Percentiles rank a stretch among this genome's conserved stretches.
Evolutionary conservation across 768 basidiomycete genomes (phyloP).

Genomic region (Russula vinacea): DNA sequence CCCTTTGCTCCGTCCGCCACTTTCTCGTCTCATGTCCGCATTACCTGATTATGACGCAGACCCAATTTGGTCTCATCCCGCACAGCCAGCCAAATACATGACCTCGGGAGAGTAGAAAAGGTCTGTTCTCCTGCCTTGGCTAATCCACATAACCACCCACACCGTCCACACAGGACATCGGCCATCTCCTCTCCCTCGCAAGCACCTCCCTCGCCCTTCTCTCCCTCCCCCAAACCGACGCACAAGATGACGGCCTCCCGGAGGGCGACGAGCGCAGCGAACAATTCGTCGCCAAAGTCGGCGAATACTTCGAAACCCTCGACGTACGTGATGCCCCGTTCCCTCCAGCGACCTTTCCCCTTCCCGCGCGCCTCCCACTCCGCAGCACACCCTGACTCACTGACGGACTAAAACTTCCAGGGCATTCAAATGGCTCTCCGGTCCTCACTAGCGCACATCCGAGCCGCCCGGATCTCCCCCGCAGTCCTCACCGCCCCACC

Average conservation of each 20-base stretch:
- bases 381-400: no score
- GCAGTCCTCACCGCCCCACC: constrained; percentile 84
- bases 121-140: constrained; percentile 37
- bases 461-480: constrained; percentile 77
- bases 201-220: constrained; percentile 76
- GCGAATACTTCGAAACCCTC: constrained; percentile 80
- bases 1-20: background rate
- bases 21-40: no score
- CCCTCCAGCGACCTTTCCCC: no score
- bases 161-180: constrained; percentile 57
- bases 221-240: constrained; percentile 80
- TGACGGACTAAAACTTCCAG: constrained; percentile 38
- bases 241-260: constrained; percentile 60
- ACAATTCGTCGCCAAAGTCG: constrained; percentile 79
- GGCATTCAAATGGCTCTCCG: constrained; percentile 74
- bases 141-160: background rate
- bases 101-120: constrained; percentile 78
- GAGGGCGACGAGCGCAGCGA: constrained; percentile 82
- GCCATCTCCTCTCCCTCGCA: constrained; percentile 68
- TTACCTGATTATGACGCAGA: constrained; percentile 37
- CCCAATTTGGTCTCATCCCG: constrained; percentile 80
- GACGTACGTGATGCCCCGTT: constrained; percentile 47
- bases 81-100: constrained; percentile 78
- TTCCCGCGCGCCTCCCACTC: no score
- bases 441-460: constrained; percentile 75